Conservation (phyloP, 1,139 yeast genomes). For the Scheffersomyces quercinus region DNA sequence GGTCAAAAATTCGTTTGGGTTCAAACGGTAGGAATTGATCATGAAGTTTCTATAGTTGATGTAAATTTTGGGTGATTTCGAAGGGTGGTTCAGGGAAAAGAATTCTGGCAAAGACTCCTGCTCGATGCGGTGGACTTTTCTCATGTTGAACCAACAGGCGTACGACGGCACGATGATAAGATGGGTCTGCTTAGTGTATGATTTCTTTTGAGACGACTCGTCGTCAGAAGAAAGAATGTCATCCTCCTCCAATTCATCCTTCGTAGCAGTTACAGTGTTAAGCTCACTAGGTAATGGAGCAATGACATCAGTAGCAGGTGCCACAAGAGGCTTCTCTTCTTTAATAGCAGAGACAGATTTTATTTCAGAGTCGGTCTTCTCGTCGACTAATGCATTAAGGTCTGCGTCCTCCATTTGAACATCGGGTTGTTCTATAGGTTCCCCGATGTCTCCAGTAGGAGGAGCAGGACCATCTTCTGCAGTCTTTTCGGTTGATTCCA, state of each 20-base stretch:
- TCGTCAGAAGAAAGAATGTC: slow-evolving; percentile 5
- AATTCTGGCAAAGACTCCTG: slow-evolving; percentile 86
- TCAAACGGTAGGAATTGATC: slow-evolving; percentile 87
- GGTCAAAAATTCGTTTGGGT: slow-evolving; percentile 90
- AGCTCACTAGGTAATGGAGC: no score
- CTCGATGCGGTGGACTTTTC: slow-evolving; percentile 63
- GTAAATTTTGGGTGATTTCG: slow-evolving; percentile 88
- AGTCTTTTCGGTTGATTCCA: no score
- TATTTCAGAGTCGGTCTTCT: no score
- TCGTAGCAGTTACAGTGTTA: no score
- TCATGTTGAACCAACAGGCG: slow-evolving; percentile 85
- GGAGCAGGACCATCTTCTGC: no score
- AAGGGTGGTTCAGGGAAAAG: slow-evolving; percentile 69
- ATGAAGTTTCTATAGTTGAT: slow-evolving; percentile 88
- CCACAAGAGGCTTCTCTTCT: slow-evolving; percentile 5
- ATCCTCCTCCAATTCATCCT: slow-evolving; percentile 2
- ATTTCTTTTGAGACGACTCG: slow-evolving; percentile 6
- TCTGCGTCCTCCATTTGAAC: no score
- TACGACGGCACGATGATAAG: slow-evolving; percentile 92
- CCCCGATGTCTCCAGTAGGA: no score
- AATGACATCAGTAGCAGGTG: slow-evolving; percentile 4
- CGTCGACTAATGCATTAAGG: no score
- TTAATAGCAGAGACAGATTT: not conserved
- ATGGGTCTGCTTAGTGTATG: slow-evolving; percentile 63
- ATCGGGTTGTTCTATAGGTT: no score